Evolutionary conservation across 495 filamentous ascomycete species (phyloP), one percentile per base, ranked within the genome.

Genomic region (Penicillium argentinense): DNA sequence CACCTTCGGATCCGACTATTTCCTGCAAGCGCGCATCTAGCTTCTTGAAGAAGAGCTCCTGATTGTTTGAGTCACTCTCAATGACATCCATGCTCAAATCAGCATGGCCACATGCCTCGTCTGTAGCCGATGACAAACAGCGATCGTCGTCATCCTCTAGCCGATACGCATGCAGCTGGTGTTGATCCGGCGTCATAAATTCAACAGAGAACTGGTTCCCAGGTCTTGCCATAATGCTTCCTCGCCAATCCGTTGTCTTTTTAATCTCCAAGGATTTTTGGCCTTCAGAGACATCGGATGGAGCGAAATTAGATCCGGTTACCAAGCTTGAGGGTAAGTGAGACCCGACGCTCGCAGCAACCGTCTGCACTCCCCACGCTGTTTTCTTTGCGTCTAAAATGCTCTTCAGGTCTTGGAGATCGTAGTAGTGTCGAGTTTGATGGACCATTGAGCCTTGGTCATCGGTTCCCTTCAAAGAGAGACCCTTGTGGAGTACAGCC

Each of bases 381-480:
- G n/a, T 12, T 19, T 51, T 56, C 36, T 60, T 49, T 26, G 51
- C 30, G 16, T 57, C 26, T 14, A 68, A 25, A 9, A 68, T 26
- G 5, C 0, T 1, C 43, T 56, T 57, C 17, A 70, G 37, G 9
- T 67, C 56, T 11, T 67, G 44, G 5, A 68, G 49, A 33, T 37
- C 52, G 55, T 49, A 63, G 33, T 64, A 59, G 4, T 21, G 18
- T 25, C 6, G 18, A 17, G 5, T 25, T 16, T 2, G 6, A 13
- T 40, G 4, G 25, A n/a, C 18, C 12, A 5, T 0, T 3, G n/a
- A 13, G 12, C 11, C 17, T 4, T 12, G 11, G 24, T 6, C 17
- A 18, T 12, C 16, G 27, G 11, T 37, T 9, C 3, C 16, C 14
- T 21, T 2, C 14, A 33, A 24, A 12, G 24, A 49, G 12, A 67